These are phyloP conservation scores for Aspergillus taichungensis DNA, from an alignment of 495 filamentous ascomycete species.

Conservation along the genomic window DNA sequence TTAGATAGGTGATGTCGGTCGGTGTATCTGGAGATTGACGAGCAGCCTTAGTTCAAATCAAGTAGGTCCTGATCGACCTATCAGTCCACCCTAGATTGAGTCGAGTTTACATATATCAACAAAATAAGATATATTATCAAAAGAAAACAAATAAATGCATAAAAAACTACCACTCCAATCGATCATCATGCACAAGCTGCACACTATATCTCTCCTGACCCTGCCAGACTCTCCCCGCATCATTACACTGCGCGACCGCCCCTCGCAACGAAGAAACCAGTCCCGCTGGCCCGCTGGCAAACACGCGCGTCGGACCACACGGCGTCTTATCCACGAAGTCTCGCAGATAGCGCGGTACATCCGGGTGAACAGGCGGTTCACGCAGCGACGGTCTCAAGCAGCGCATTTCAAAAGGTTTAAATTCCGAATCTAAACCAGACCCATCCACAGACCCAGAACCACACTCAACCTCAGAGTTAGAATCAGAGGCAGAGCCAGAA, in stretches of 20 bases:
- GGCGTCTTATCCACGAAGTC: constrained; percentile 21
- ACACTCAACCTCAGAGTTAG: background rate
- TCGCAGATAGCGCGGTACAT: constrained; percentile 13
- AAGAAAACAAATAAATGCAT: no score
- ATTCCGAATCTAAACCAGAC: no score
- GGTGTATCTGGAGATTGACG: no score
- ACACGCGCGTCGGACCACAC: constrained; percentile 41
- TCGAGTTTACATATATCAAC: no score
- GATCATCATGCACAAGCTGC: constrained; percentile 46
- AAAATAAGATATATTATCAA: no score
- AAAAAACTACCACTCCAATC: constrained; percentile 15
- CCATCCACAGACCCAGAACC: no score
- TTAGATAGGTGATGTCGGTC: no score
- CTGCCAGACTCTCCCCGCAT: constrained; percentile 39
- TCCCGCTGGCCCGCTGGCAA: constrained; percentile 53
- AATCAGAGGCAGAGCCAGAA: background rate
- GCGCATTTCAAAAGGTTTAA: no score
- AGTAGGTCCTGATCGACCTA: no score
- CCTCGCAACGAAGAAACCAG: constrained; percentile 48
- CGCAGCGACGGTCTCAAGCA: constrained; percentile 2
- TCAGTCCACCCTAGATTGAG: no score
- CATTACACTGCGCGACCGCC: constrained; percentile 46
- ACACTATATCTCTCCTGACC: constrained; percentile 50
- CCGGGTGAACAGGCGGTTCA: constrained; percentile 14
- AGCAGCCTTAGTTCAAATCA: no score